Evolutionary conservation across 2,329 filamentous ascomycete species (phyloP).

Genomic region (Cladosporium sp.): DNA sequence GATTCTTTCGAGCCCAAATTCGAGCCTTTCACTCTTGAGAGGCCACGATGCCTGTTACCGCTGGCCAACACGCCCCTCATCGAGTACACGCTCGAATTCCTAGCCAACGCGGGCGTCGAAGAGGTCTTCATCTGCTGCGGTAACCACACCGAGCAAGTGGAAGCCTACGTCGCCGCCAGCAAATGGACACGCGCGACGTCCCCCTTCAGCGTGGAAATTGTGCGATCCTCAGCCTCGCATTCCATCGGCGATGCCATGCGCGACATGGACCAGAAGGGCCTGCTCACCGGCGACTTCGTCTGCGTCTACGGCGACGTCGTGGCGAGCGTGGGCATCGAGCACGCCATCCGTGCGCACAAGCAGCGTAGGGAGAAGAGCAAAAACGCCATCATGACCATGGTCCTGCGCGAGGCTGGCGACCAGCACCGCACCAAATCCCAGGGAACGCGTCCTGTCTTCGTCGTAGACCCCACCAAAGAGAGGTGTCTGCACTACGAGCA

Average conservation of each 20-base stretch:
- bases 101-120: conserved; percentile 91
- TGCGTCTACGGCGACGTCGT: conserved; percentile 90
- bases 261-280: conserved; percentile 79
- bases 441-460: conserved; percentile 75
- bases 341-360: conserved; percentile 72
- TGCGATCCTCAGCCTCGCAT: conserved; percentile 73
- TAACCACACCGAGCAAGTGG: conserved; percentile 79
- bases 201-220: conserved; percentile 79
- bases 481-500: conserved; percentile 94
- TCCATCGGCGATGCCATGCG: conserved; percentile 93
- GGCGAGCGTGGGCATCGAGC: conserved; percentile 81
- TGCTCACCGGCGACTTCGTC: conserved; percentile 88
- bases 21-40: conserved; percentile 81
- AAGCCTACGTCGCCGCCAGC: conserved; percentile 75
- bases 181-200: conserved; percentile 70
- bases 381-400: conserved; percentile 96
- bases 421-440: conserved; percentile 74
- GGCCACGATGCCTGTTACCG: conserved; percentile 88
- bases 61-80: conserved; percentile 92
- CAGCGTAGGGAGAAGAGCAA: conserved; percentile 78
- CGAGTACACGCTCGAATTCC: conserved; percentile 95
- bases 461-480: conserved; percentile 74
- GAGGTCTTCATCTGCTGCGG: conserved; percentile 92
- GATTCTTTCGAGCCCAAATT: conserved; percentile 95
- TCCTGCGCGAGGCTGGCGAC: conserved; percentile 72